Evolutionary conservation across 2,329 filamentous ascomycete genomes (phyloP).

Genomic region (Calcarisporium arbuscula): DNA sequence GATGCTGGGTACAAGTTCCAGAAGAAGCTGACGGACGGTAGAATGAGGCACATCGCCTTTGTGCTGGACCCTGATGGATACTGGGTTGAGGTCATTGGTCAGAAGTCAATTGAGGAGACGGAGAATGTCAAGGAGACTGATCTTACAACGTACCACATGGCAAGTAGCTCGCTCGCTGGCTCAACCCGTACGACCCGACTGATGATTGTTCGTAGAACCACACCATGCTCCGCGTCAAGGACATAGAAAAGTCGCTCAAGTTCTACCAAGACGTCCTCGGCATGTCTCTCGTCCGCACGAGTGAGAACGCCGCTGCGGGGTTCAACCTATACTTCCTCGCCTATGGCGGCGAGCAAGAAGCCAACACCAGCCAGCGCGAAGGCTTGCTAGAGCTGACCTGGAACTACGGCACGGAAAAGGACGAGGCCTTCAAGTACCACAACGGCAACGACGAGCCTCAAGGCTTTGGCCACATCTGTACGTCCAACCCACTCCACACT

Average conservation of each 20-base stretch:
- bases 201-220: constrained; percentile 56
- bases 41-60: constrained; percentile 85
- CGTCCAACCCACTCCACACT: constrained; percentile 23
- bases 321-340: constrained; percentile 95
- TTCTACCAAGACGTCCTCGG: constrained; percentile 85
- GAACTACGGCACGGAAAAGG: constrained; percentile 79
- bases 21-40: constrained; percentile 86
- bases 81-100: constrained; percentile 78
- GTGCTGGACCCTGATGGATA: constrained; percentile 82
- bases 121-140: constrained; percentile 69
- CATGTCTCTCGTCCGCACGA: constrained; percentile 73
- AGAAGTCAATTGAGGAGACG: constrained; percentile 64
- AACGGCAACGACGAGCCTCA: constrained; percentile 88
- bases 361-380: constrained; percentile 60
- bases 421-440: constrained; percentile 79
- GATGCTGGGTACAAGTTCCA: constrained; percentile 90
- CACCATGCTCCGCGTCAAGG: constrained; percentile 93
- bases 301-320: constrained; percentile 60
- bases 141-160: constrained; percentile 65
- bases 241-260: constrained; percentile 63
- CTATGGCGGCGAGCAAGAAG: constrained; percentile 56
- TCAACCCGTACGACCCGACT: not conserved
- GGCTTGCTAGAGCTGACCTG: constrained; percentile 87
- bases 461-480: constrained; percentile 90
- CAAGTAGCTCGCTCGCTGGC: constrained; percentile 16